These are phyloP conservation scores for Skeletonema marinoi DNA, from an alignment of 108 stramenopile genomes.

Conservation along the genomic window DNA sequence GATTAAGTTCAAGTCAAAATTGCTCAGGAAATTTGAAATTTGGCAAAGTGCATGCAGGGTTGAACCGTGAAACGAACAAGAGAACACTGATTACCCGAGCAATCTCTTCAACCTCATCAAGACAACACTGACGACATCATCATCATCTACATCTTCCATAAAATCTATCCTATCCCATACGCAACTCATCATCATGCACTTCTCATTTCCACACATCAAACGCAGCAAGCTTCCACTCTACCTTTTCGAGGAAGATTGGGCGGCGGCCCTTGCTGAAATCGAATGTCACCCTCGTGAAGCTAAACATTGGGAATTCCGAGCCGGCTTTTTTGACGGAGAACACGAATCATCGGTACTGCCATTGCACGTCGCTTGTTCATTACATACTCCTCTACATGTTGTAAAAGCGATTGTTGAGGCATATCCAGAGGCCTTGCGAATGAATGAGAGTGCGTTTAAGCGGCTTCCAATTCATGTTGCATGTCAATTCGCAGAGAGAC, in stretches of 20 bases:
- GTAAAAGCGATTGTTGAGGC: constrained; percentile 64
- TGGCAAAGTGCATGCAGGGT: too few species aligned
- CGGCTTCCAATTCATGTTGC: constrained; percentile 81
- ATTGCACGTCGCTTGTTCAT: constrained; percentile 81
- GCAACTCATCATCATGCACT: not conserved
- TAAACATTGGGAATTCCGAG: constrained; percentile 72
- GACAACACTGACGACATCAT: too few species aligned
- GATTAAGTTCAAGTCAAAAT: too few species aligned
- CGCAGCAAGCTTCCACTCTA: constrained; percentile 30
- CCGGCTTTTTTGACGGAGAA: constrained; percentile 83
- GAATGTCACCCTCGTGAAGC: constrained; percentile 73
- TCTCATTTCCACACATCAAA: not conserved
- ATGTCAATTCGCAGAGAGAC: constrained; percentile 68
- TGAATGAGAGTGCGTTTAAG: constrained; percentile 65
- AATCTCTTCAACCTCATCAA: too few species aligned
- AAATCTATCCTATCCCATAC: too few species aligned
- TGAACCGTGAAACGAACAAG: too few species aligned
- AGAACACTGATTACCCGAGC: too few species aligned
- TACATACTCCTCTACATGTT: constrained; percentile 65
- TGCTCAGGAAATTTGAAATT: too few species aligned
- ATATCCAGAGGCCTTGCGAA: constrained; percentile 60
- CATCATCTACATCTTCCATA: too few species aligned
- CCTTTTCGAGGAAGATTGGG: constrained; percentile 85
- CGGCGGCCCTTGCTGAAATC: constrained; percentile 56
- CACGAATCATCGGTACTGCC: constrained; percentile 74